A percentile compares a stretch with the other conserved stretches of the same genome.
phyloP scores from a whole-genome alignment of 345 rosid species.

The Eucalyptus erythrocorys region DNA sequence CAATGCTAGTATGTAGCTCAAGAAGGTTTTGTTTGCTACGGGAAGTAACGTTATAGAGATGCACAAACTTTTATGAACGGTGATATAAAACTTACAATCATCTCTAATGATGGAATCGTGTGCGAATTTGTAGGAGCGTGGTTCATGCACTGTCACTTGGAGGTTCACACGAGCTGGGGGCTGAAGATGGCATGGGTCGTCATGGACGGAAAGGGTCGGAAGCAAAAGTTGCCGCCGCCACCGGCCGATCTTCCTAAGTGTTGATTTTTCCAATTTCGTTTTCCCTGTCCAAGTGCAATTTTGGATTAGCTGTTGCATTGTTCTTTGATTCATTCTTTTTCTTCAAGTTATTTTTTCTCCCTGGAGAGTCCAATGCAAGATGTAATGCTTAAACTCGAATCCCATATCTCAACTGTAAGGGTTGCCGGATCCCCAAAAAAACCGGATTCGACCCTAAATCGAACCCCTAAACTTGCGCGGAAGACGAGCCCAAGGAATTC shows the following conservation, averaged over 20 bases:
- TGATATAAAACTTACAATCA: background rate
- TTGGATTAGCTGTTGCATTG: background rate
- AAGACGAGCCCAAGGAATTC: too few species aligned
- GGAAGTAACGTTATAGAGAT: background rate
- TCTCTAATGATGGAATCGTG: background rate
- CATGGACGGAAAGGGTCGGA: slow-evolving; percentile 18
- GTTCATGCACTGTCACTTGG: slow-evolving; percentile 52
- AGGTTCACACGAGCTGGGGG: slow-evolving; percentile 54
- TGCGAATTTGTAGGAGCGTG: slow-evolving; percentile 10
- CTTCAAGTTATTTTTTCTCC: background rate
- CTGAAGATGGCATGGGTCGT: slow-evolving; percentile 55
- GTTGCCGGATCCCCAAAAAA: too few species aligned
- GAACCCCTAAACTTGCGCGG: too few species aligned
- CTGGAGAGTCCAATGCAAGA: background rate
- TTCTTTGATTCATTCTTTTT: background rate
- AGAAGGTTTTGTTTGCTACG: background rate
- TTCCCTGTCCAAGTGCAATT: background rate
- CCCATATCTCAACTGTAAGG: background rate
- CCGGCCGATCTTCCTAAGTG: slow-evolving; percentile 49
- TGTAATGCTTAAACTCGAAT: background rate
- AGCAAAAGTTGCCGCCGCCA: slow-evolving; percentile 36
- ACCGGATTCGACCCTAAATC: too few species aligned
- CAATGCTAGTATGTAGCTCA: background rate
- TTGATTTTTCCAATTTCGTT: background rate
- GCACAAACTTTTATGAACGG: background rate